Percentiles rank a stretch among this genome's conserved stretches.
Evolutionary conservation across 1,139 yeast genomes (phyloP).

Genomic region (Pichia sp.): DNA sequence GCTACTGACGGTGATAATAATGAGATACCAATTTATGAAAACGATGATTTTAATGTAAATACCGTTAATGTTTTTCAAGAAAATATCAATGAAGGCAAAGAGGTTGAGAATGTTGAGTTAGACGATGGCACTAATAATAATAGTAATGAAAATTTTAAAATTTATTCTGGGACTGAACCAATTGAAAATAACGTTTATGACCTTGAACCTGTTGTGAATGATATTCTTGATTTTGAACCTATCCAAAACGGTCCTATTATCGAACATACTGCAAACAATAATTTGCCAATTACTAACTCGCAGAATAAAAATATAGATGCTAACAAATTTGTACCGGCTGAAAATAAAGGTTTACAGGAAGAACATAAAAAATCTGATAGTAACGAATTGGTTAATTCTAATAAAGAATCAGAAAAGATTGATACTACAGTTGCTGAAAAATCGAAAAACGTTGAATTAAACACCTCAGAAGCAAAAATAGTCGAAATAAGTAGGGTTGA

Average conservation of each 20-base stretch:
- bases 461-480: not conserved
- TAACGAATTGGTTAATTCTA: too few species aligned
- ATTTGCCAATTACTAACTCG: too few species aligned
- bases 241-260: not conserved
- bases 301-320: too few species aligned
- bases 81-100: not conserved
- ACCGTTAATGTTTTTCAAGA: slow-evolving; percentile 5
- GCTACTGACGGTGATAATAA: not conserved
- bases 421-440: not conserved
- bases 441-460: not conserved
- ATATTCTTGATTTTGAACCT: not conserved
- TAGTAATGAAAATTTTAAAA: not conserved
- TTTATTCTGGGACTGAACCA: not conserved
- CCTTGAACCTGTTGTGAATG: not conserved
- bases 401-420: not conserved
- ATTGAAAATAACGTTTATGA: not conserved
- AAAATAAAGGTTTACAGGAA: too few species aligned
- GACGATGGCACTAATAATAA: not conserved
- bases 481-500: slow-evolving; percentile 3
- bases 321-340: too few species aligned
- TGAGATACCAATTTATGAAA: slow-evolving; percentile 1
- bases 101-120: not conserved
- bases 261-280: too few species aligned
- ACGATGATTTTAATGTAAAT: slow-evolving; percentile 13
- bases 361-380: too few species aligned